Conservation (phyloP, 345 rosid genomes). For the thale cress (Arabidopsis thaliana) region DNA sequence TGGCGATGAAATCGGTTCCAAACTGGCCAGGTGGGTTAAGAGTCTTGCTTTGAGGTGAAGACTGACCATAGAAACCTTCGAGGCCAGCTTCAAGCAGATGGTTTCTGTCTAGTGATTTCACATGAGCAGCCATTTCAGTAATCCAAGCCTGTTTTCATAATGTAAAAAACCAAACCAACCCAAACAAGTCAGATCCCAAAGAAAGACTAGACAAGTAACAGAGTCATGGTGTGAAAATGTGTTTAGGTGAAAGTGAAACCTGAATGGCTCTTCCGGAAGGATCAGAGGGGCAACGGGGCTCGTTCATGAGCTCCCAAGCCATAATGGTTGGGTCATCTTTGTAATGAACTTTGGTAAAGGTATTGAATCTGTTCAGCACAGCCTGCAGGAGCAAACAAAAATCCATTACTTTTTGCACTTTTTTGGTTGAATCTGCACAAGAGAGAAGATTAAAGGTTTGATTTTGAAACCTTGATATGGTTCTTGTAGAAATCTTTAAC, state of each 20-base stretch:
- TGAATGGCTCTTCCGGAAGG: constrained; percentile 80
- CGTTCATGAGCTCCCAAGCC: constrained; percentile 99
- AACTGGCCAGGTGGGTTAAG: constrained; percentile 69
- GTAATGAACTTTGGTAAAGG: constrained; percentile 73
- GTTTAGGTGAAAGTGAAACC: constrained; percentile 50
- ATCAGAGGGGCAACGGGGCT: constrained; percentile 92
- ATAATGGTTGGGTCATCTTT: constrained; percentile 93
- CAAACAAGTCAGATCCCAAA: constrained; percentile 15
- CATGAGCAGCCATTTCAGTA: constrained; percentile 81
- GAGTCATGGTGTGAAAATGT: constrained; percentile 1
- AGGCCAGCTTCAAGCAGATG: constrained; percentile 85
- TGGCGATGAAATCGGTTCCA: constrained; percentile 90
- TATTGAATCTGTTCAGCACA: constrained; percentile 73
- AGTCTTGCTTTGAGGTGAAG: constrained; percentile 70
- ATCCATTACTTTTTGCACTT: not conserved
- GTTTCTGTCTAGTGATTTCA: constrained; percentile 78
- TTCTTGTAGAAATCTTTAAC: constrained; percentile 83
- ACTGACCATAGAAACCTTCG: constrained; percentile 87
- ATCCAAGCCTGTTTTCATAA: constrained; percentile 72
- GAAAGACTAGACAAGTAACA: not conserved
- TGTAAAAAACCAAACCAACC: not conserved
- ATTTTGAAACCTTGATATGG: constrained; percentile 65
- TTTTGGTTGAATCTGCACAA: not conserved
- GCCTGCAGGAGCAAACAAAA: constrained; percentile 51
- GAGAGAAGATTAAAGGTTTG: constrained; percentile 9